Evolutionary conservation across 306 rosid genomes (phyloP), one percentile per base, ranked within the genome.

Genomic region (Medicago lupulina): DNA sequence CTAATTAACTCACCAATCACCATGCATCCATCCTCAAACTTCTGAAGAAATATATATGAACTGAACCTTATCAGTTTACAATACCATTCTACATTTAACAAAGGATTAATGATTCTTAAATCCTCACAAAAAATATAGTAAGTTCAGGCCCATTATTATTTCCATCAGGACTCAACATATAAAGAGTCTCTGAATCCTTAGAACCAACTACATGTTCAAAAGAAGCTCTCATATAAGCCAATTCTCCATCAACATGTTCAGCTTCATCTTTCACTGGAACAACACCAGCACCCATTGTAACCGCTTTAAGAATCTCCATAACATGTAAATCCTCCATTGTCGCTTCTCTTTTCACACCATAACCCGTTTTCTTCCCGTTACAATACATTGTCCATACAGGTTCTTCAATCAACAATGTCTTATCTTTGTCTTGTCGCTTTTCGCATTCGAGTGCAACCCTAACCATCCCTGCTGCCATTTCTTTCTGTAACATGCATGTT

Each of bases 271-370:
- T 82, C 34, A 85, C 76, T 0, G 97, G 97, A 69, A 93, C 77
- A 6, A 93, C 91, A 1, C 96, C 97, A 4, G 94, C 98, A 2
- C 97, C 97, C 98, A 91, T 93, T 0, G 97, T 76, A 17, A 85
- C 88, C 0, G 97, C 84, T 78, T 75, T 89, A 1, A 93, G 91
- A 41, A 83, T 43, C 75, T 93, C 96, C 97, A 93, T 93, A 1
- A 88, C 87, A 9, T 40, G 63, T 23, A 91, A 75, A 9, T 93
- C 98, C 34, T 89, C 96, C 18, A 80, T 96, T 0, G 85, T 54
- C 0, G 97, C 85, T 6, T 89, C 96, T 69, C 96, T 88, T 80
- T 58, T 88, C 8, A 89, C 83, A 4, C 90, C 96, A 14, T 91
- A 91, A 0, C 98, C 98, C 0, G 41, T 75, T 70, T 91, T 93